Evolutionary conservation across 306 rosid species (phyloP), one percentile per base, ranked within the genome.

Genomic region (Inga leiocalycina): DNA sequence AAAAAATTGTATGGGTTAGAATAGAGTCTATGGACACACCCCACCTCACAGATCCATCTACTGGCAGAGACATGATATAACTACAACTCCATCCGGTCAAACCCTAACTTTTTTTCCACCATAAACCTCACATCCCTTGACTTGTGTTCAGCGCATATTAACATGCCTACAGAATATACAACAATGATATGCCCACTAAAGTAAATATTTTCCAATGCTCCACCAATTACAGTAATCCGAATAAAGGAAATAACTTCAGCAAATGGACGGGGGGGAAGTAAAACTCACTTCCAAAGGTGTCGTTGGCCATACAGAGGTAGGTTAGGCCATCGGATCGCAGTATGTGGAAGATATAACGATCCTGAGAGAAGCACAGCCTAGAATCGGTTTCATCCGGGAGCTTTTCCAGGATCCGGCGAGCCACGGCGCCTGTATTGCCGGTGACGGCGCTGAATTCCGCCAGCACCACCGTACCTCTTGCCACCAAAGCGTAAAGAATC

Each of bases 361-460:
- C 99, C 84, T 97, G 99, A 16, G 98, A 94, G 89, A 97, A 97
- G 88, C 99, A 97, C 54, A 94, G 89, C 89, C 98, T 90, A 67
- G 99, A 88, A 2, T 97, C 99, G 12, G 90, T 91, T 79, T 92
- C 97, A 16, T 84, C 75, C n/a, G 99, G 99, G 48, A 97, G 91
- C 91, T 94, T 97, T 91, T 97, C 99, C 17, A 94, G 84, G 75
- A 97, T 86, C 82, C 99, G 96, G 48, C 99, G 97, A 44, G 94
- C 92, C 81, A 96, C 97, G 11, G 98, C 97, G 74, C 98, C 99
- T 1, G 97, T 88, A 73, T 97, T 97, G 4, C 99, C 99, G 19
- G 95, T 85, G 24, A 93, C 97, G 79, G 98, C 99, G 84, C 98
- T 91, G 91, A 97, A 97, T 91, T 97, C 99, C 46, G 98, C 90